A percentile compares a stretch with the other conserved stretches of the same genome.
Evolutionary conservation across 768 basidiomycete genomes (phyloP).

Genomic region (Harrya chromipes): DNA sequence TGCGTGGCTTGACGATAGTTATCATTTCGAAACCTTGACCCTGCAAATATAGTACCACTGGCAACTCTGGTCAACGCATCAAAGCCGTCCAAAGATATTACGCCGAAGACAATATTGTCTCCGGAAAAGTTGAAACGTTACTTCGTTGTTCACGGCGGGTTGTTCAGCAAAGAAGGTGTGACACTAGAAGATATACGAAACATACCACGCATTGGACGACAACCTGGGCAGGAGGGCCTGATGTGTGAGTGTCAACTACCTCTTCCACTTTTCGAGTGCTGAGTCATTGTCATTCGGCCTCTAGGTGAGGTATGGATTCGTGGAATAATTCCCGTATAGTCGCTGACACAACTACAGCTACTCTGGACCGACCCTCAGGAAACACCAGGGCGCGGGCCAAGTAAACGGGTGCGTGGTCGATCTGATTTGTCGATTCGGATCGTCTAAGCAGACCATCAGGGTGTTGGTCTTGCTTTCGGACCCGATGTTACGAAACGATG

Average conservation of each 20-base stretch:
- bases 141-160: constrained; percentile 94
- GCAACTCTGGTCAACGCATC: constrained; percentile 82
- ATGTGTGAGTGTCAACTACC: constrained; percentile 68
- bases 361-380: constrained; percentile 98
- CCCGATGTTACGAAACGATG: constrained; percentile 89
- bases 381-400: constrained; percentile 84
- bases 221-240: constrained; percentile 91
- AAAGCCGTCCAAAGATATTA: constrained; percentile 43
- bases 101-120: constrained; percentile 64
- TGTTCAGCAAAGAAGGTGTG: constrained; percentile 95
- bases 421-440: constrained; percentile 3
- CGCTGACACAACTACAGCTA: constrained; percentile 44
- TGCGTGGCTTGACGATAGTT: constrained; percentile 35
- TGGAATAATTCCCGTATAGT: neutral
- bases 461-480: constrained; percentile 94
- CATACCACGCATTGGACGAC: constrained; percentile 80
- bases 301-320: constrained; percentile 57
- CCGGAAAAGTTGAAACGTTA: constrained; percentile 82
- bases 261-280: constrained; percentile 4
- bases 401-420: constrained; percentile 74
- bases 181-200: constrained; percentile 90
- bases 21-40: constrained; percentile 5
- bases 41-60: constrained; percentile 67
- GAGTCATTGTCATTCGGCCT: constrained; percentile 5
- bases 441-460: constrained; percentile 43